Conservation (phyloP, 306 rosid species). For the Spatholobus suberectus region DNA sequence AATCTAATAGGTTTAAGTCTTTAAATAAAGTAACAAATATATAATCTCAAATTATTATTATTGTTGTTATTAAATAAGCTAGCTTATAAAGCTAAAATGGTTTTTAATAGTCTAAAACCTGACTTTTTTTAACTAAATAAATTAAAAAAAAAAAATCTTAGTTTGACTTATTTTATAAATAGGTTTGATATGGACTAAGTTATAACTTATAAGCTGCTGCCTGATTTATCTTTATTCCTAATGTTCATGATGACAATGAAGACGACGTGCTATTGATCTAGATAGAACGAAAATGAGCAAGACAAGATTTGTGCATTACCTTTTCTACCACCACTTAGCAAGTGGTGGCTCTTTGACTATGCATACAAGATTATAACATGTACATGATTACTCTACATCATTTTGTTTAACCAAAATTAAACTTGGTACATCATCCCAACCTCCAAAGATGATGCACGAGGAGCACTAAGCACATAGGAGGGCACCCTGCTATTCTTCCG, state of each 20-base stretch:
- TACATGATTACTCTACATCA: constrained; percentile 46
- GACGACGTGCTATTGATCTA: neutral
- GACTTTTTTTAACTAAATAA: neutral
- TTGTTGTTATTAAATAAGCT: neutral
- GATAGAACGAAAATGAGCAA: neutral
- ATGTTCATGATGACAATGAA: neutral
- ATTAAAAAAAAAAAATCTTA: neutral
- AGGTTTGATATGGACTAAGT: no score
- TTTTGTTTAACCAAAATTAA: constrained; percentile 47
- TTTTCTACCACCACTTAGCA: neutral
- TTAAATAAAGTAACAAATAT: no score
- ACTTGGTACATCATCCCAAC: constrained; percentile 91
- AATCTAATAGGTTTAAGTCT: no score
- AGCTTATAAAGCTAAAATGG: neutral
- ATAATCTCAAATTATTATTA: no score
- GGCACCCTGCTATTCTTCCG: constrained; percentile 80
- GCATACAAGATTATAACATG: constrained; percentile 39
- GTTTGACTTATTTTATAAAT: neutral
- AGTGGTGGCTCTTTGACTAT: neutral
- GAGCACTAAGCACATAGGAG: constrained; percentile 56
- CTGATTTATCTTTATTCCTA: neutral
- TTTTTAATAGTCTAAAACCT: neutral
- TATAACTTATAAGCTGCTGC: no score
- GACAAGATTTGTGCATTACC: neutral
- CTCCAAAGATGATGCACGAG: constrained; percentile 81